phyloP scores from a whole-genome alignment of 2,329 filamentous ascomycete genomes.

The Thelonectria discophora region DNA sequence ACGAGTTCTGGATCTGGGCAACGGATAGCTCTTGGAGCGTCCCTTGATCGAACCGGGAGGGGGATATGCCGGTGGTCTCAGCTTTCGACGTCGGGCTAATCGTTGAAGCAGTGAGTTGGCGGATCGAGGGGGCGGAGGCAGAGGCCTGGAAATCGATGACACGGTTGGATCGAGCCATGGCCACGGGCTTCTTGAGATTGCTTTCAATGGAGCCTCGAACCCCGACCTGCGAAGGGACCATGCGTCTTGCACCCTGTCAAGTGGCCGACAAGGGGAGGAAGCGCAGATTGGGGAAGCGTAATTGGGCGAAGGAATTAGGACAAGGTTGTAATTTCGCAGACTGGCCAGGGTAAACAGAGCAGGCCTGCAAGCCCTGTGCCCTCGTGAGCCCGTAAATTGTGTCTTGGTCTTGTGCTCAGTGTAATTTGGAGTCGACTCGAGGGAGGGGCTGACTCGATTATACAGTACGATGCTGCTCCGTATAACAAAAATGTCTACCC shows the following conservation, averaged over 20 bases:
- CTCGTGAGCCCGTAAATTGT: slow-evolving; percentile 3
- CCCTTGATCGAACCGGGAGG: slow-evolving; percentile 31
- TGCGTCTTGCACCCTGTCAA: slow-evolving; percentile 24
- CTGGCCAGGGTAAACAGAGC: slow-evolving; percentile 32
- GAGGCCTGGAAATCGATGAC: slow-evolving; percentile 19
- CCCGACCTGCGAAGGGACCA: slow-evolving; percentile 18
- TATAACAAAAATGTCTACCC: not conserved
- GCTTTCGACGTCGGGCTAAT: slow-evolving; percentile 3
- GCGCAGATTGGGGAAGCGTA: slow-evolving; percentile 34
- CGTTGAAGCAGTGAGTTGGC: slow-evolving; percentile 18
- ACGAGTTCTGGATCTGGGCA: slow-evolving; percentile 40
- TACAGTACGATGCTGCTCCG: slow-evolving; percentile 1
- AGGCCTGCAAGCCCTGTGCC: slow-evolving; percentile 1
- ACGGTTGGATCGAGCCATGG: slow-evolving; percentile 35
- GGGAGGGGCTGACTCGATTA: not conserved
- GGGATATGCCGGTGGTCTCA: slow-evolving; percentile 29
- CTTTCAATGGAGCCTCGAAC: slow-evolving; percentile 24
- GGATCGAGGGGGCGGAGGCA: slow-evolving; percentile 21
- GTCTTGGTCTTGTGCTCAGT: not conserved
- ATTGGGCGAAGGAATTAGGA: slow-evolving; percentile 29
- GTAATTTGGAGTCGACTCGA: not conserved
- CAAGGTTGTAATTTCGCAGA: slow-evolving; percentile 40
- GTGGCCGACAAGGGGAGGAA: slow-evolving; percentile 29
- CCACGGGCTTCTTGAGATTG: slow-evolving; percentile 26
- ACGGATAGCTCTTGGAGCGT: slow-evolving; percentile 43